These are phyloP conservation scores for Yamadazyma atmosphaerica DNA, from an alignment of 1,139 yeast genomes.

Conservation along the genomic window DNA sequence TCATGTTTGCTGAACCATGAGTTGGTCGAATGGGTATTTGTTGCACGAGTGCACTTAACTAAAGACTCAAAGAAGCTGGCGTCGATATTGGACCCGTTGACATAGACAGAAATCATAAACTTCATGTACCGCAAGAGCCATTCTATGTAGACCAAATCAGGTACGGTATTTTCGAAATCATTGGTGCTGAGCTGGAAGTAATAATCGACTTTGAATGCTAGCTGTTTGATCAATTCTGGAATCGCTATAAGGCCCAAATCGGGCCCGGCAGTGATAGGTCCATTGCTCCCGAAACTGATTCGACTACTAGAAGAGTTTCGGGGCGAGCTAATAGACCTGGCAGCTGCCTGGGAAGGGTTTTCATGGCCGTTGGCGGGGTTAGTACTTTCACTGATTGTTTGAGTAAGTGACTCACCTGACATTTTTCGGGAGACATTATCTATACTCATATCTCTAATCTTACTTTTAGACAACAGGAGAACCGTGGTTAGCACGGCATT, in stretches of 20 bases:
- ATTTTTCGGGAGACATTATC: slow-evolving; percentile 19
- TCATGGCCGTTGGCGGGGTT: no score
- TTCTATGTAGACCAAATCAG: slow-evolving; percentile 79
- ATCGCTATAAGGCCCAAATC: slow-evolving; percentile 31
- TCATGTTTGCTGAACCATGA: slow-evolving; percentile 35
- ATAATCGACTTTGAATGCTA: slow-evolving; percentile 47
- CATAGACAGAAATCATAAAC: slow-evolving; percentile 55
- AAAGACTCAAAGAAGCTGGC: slow-evolving; percentile 38
- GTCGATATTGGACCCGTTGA: slow-evolving; percentile 50
- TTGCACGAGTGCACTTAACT: slow-evolving; percentile 17
- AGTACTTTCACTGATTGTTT: slow-evolving; percentile 5
- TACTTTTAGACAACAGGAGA: slow-evolving; percentile 29
- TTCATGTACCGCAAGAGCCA: slow-evolving; percentile 63
- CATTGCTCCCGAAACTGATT: slow-evolving; percentile 17
- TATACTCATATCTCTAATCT: slow-evolving; percentile 17
- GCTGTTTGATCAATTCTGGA: slow-evolving; percentile 51
- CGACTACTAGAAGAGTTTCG: slow-evolving; percentile 31
- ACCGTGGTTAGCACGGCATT: slow-evolving; percentile 25
- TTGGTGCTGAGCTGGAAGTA: slow-evolving; percentile 61
- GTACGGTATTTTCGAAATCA: slow-evolving; percentile 74
- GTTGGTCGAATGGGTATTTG: neutral
- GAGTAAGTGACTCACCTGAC: slow-evolving; percentile 20
- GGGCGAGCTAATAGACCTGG: slow-evolving; percentile 27
- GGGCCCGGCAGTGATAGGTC: slow-evolving; percentile 14
- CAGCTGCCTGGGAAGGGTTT: no score